A percentile compares a stretch with the other conserved stretches of the same genome.
phyloP scores from a whole-genome alignment of 176 grass and related monocot species.

The Hyparrhenia diplandra region DNA sequence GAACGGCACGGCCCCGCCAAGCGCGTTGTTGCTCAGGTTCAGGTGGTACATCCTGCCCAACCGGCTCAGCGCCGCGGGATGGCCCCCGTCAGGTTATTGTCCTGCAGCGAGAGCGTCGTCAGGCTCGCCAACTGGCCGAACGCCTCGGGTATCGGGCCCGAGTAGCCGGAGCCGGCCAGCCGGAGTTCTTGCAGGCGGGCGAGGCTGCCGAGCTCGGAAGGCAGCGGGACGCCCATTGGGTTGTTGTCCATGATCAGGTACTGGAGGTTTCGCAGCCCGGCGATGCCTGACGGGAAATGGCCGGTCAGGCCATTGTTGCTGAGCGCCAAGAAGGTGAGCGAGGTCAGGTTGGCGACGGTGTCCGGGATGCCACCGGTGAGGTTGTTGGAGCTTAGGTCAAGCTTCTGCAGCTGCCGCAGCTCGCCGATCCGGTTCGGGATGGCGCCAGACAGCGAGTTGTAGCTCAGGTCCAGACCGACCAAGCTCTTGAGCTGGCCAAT shows the following conservation, averaged over 20 bases:
- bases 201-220: conserved; percentile 59
- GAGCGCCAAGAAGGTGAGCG: conserved; percentile 74
- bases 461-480: conserved; percentile 76
- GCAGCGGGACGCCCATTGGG: conserved; percentile 53
- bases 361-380: conserved; percentile 53
- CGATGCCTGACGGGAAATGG: conserved; percentile 48
- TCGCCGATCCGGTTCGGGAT: conserved; percentile 63
- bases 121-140: conserved; percentile 62
- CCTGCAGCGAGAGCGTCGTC: conserved; percentile 71
- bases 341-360: conserved; percentile 43
- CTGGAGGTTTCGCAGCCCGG: conserved; percentile 58
- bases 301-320: conserved; percentile 66
- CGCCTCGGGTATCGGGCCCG: conserved; percentile 61
- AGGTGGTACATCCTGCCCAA: conserved; percentile 86
- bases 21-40: conserved; percentile 93
- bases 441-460: conserved; percentile 69
- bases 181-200: conserved; percentile 70
- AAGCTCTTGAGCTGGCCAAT: conserved; percentile 51
- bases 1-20: conserved; percentile 81
- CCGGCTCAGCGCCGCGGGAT: conserved; percentile 59
- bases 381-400: conserved; percentile 88
- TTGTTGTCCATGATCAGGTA: conserved; percentile 96
- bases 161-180: conserved; percentile 72
- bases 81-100: conserved; percentile 73
- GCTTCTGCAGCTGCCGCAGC: conserved; percentile 76